Evolutionary conservation across 129 eudicot genomes (phyloP).

Genomic region (Saussurea involucrata): DNA sequence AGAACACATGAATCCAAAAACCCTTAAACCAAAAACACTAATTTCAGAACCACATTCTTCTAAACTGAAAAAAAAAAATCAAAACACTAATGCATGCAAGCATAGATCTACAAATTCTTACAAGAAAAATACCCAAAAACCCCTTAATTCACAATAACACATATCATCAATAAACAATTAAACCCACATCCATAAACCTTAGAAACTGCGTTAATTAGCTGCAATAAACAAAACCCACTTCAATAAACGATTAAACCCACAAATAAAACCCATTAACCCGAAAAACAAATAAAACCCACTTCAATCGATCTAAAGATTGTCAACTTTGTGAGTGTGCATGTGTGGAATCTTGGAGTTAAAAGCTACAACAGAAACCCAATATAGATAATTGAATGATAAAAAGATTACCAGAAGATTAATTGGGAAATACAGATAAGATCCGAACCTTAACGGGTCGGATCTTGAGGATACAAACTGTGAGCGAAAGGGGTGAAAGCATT

Average conservation of each 20-base stretch:
- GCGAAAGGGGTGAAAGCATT: slow-evolving; percentile 1
- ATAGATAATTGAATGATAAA: neutral
- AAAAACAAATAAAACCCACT: neutral
- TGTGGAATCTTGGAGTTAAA: slow-evolving; percentile 16
- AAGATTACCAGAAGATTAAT: slow-evolving; percentile 10
- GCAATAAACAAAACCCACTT: neutral
- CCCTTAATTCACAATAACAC: neutral
- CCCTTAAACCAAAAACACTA: neutral
- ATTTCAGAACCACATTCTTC: neutral
- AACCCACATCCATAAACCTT: neutral
- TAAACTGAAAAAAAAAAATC: neutral
- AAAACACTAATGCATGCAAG: slow-evolving; percentile 21
- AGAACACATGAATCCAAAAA: neutral
- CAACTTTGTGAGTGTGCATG: slow-evolving; percentile 22
- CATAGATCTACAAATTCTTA: slow-evolving; percentile 19
- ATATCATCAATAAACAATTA: neutral
- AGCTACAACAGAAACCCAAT: neutral
- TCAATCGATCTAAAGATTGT: neutral
- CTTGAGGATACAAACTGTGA: neutral
- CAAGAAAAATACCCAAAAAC: neutral
- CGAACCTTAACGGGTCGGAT: slow-evolving; percentile 16
- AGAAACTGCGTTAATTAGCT: neutral
- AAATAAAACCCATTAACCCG: neutral
- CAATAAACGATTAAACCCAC: neutral
- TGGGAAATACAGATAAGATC: neutral